A percentile compares a stretch with the other conserved stretches of the same genome.
These are phyloP conservation scores for Aeminium ludgeri DNA, from an alignment of 495 filamentous ascomycete species.

Conservation along the genomic window DNA sequence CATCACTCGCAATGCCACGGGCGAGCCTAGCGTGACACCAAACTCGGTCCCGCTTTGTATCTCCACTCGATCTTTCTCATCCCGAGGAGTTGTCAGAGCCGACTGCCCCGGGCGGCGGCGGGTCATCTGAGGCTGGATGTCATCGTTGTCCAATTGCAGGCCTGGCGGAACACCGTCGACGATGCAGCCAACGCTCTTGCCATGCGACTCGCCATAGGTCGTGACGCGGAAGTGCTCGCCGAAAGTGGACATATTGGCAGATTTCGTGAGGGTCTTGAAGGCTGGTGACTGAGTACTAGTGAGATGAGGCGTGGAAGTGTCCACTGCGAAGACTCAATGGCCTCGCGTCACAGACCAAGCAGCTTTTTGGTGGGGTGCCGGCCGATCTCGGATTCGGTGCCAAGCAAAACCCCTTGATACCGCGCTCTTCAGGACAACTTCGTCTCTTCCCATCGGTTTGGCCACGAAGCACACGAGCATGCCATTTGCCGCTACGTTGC, in stretches of 20 bases:
- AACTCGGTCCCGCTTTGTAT: constrained; percentile 94
- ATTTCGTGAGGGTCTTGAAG: background rate
- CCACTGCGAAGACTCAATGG: no score
- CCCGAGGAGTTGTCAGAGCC: constrained; percentile 73
- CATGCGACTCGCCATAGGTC: constrained; percentile 28
- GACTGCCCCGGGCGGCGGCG: constrained; percentile 82
- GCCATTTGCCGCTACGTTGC: no score
- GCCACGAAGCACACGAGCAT: no score
- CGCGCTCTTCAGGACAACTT: no score
- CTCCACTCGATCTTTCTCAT: constrained; percentile 81
- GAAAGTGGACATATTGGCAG: constrained; percentile 68
- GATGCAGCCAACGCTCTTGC: constrained; percentile 26
- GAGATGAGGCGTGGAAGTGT: no score
- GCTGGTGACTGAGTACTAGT: no score
- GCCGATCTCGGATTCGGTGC: no score
- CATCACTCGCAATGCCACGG: constrained; percentile 71
- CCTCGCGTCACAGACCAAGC: no score
- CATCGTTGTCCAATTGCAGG: constrained; percentile 69
- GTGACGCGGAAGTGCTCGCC: constrained; percentile 46
- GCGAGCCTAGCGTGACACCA: constrained; percentile 80
- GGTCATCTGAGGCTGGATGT: constrained; percentile 92
- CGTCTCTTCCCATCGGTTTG: no score
- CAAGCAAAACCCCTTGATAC: no score
- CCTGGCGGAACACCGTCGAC: constrained; percentile 61
- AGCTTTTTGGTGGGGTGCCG: no score